These are phyloP conservation scores for Cordyceps javanica DNA, from an alignment of 2,329 filamentous ascomycete genomes.

Conservation along the genomic window DNA sequence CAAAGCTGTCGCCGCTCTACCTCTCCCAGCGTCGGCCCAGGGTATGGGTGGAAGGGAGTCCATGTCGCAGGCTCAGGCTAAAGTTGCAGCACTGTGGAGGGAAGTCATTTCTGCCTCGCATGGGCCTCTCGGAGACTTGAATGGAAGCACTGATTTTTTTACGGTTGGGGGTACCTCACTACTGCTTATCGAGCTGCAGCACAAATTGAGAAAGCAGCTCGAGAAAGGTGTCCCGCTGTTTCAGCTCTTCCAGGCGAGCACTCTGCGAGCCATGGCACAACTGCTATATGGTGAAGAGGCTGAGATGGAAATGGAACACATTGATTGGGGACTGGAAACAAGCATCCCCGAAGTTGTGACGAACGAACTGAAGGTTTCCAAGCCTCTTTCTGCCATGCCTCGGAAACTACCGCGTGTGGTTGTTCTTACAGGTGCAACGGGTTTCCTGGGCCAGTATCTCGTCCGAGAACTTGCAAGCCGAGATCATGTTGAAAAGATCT, in stretches of 20 bases:
- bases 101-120: too few relatives aligned
- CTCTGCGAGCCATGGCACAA: slow-evolving; percentile 33
- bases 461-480: slow-evolving; percentile 26
- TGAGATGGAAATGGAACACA: neutral
- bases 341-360: neutral
- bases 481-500: slow-evolving; percentile 31
- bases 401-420: neutral
- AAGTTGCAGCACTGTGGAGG: slow-evolving; percentile 9
- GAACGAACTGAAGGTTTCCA: neutral
- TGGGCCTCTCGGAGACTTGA: too few relatives aligned
- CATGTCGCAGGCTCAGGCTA: neutral
- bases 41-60: neutral
- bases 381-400: too few relatives aligned
- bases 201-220: slow-evolving; percentile 27
- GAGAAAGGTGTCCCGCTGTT: slow-evolving; percentile 24
- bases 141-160: slow-evolving; percentile 30
- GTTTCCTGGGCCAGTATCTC: slow-evolving; percentile 34
- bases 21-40: slow-evolving; percentile 15
- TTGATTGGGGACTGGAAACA: neutral
- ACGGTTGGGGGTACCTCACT: slow-evolving; percentile 35
- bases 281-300: too few relatives aligned
- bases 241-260: slow-evolving; percentile 32
- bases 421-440: slow-evolving; percentile 33
- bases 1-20: slow-evolving; percentile 19
- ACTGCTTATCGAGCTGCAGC: slow-evolving; percentile 31